These are phyloP conservation scores for Plantago rigida DNA, from an alignment of 305 asterid genomes.

Conservation along the genomic window DNA sequence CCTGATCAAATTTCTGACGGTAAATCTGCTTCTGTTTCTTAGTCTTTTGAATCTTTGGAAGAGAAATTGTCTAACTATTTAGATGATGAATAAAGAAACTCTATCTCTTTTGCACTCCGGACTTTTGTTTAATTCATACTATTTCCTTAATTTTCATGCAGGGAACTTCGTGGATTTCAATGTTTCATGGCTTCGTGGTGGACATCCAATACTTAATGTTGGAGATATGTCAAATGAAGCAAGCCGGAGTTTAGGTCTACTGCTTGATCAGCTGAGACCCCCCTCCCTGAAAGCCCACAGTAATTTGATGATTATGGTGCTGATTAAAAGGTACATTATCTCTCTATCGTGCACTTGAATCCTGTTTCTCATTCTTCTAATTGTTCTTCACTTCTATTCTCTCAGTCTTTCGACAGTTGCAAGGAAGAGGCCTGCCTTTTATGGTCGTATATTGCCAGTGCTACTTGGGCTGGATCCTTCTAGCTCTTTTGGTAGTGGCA, in stretches of 20 bases:
- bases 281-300: slow-evolving; percentile 70
- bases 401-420: slow-evolving; percentile 84
- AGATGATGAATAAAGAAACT: slow-evolving; percentile 9
- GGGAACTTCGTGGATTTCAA: slow-evolving; percentile 62
- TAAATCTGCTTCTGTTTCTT: slow-evolving; percentile 23
- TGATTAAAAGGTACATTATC: slow-evolving; percentile 57
- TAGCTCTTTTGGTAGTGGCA: slow-evolving; percentile 50
- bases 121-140: slow-evolving; percentile 2
- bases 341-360: slow-evolving; percentile 7
- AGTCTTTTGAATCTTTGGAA: slow-evolving; percentile 5
- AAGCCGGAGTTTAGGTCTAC: slow-evolving; percentile 60
- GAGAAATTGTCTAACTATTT: slow-evolving; percentile 6
- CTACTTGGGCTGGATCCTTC: slow-evolving; percentile 75
- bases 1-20: slow-evolving; percentile 61
- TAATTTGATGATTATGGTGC: slow-evolving; percentile 65
- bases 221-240: slow-evolving; percentile 90
- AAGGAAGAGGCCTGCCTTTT: slow-evolving; percentile 86
- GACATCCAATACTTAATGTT: slow-evolving; percentile 75
- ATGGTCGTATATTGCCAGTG: slow-evolving; percentile 92
- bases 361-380: slow-evolving; percentile 22
- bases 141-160: slow-evolving; percentile 30
- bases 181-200: slow-evolving; percentile 92
- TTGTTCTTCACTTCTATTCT: slow-evolving; percentile 24
- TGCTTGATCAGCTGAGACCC: slow-evolving; percentile 84
- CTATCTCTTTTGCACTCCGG: not conserved